Base-by-base conservation (phyloP, 2,329 filamentous ascomycete genomes). In the Lachnellula suecica region DNA sequence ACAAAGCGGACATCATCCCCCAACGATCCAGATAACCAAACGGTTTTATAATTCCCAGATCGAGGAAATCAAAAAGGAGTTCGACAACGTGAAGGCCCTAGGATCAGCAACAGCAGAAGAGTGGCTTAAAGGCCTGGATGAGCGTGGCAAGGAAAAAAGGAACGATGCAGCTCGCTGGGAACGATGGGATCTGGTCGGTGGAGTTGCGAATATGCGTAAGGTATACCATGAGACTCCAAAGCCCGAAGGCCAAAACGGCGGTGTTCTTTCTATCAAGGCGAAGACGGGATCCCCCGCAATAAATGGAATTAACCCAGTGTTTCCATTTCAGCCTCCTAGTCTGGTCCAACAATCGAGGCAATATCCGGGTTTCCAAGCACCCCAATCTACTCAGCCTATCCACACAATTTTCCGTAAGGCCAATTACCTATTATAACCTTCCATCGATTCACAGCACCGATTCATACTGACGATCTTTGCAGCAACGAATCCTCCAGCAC, bases 51-150 rank as follows among this genome's bases (percentile, higher is more conserved):
- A 78, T 42, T 65, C 74, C 23, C 81, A 91, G 52, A 76, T 91
- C 31, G 77, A 84, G 23, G 74, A 76, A 7, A 78, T 92, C 57
- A 79, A 79, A 52, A 66, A 72, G 27, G 83, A 89, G 62, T 83
- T 89, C 59, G 72, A 81, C 40, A 74, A 81, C 4, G 87, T 85
- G 49, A 81, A 82, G 60, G 70, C 74, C n/a, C 77, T 89, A 59
- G 87, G 89, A n/a, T 62, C 77, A 41, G 84, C 85, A 38, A 81
- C 85, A 10, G 79, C 81, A 4, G 86, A 90, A 60, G 89, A 92
- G 68, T 94, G 89, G 89, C 75, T 84, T 25, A 92, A 92, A 69
- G 89, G 89, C 9, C 77, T 94, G 3, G 79, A 84, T 40, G 73
- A 72, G 24, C 78, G 82, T 52, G 87, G 88, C 9, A 81, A 81